Evolutionary conservation across 805 yeast genomes (phyloP).

Genomic region (Limtongozyma cylindracea): DNA sequence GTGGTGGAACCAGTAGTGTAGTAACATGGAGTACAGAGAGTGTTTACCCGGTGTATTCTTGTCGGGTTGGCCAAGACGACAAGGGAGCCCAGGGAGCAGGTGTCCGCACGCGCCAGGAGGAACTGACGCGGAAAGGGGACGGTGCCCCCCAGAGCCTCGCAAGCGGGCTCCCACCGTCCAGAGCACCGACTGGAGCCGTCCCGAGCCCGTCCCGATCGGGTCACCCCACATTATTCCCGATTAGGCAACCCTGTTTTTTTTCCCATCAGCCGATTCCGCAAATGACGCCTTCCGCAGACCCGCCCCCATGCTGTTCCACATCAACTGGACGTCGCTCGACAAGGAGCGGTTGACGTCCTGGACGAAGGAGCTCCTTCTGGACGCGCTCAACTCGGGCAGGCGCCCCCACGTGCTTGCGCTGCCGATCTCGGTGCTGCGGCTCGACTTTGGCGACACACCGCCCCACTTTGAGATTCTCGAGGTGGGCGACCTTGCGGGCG

Average conservation of each 20-base stretch:
- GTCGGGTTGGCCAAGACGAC: too few species aligned
- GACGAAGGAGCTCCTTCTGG: constrained; percentile 39
- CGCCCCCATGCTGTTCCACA: constrained; percentile 44
- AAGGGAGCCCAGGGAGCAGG: too few species aligned
- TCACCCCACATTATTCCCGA: too few species aligned
- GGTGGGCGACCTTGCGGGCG: constrained; percentile 57
- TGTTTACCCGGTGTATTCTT: too few species aligned
- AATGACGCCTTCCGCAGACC: background rate
- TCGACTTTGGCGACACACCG: constrained; percentile 48
- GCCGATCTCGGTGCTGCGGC: constrained; percentile 36
- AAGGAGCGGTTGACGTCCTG: constrained; percentile 33
- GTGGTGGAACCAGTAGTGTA: too few species aligned
- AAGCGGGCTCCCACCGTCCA: too few species aligned
- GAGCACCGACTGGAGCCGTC: too few species aligned
- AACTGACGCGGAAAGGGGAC: too few species aligned
- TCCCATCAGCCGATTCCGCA: background rate
- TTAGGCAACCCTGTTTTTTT: background rate
- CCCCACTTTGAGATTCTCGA: constrained; percentile 61
- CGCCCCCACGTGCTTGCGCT: constrained; percentile 49
- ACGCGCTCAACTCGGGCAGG: constrained; percentile 50
- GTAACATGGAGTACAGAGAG: too few species aligned
- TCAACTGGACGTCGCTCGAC: constrained; percentile 56
- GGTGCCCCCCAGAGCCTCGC: too few species aligned
- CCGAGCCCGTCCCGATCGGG: too few species aligned
- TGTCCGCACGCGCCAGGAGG: too few species aligned